Evolutionary conservation across 225 moss, liverwort and hornwort genomes (phyloP).

Genomic region (Polytrichum formosum): DNA sequence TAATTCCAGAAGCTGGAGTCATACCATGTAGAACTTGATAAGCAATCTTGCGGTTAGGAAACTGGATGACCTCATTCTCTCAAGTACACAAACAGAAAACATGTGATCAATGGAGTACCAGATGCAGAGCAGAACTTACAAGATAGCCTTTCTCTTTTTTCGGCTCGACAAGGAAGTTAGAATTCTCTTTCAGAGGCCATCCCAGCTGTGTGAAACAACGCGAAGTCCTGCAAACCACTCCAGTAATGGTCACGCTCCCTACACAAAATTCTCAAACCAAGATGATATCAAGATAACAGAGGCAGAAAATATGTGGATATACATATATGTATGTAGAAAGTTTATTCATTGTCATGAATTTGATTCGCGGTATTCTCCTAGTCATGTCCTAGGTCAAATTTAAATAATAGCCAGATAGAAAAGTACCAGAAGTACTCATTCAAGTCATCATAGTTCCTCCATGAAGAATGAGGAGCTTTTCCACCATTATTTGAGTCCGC

Average conservation of each 20-base stretch:
- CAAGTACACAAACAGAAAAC: constrained; percentile 1
- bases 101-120: constrained; percentile 1
- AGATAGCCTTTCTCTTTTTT: constrained; percentile 32
- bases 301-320: too few relatives aligned
- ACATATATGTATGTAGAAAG: too few relatives aligned
- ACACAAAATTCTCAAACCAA: too few relatives aligned
- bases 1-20: too few relatives aligned
- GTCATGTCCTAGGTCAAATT: constrained; percentile 1
- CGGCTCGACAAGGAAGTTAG: constrained; percentile 35
- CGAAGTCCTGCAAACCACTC: constrained; percentile 44
- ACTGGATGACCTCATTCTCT: not conserved
- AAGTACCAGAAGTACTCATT: constrained; percentile 93
- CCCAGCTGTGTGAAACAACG: constrained; percentile 50
- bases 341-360: too few relatives aligned
- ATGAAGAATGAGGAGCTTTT: constrained; percentile 84
- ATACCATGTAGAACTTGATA: too few relatives aligned
- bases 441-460: constrained; percentile 98
- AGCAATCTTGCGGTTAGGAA: not conserved
- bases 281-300: not conserved
- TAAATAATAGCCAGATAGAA: constrained; percentile 8
- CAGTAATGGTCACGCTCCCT: too few relatives aligned
- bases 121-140: constrained; percentile 23
- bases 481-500: constrained; percentile 67
- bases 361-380: not conserved
- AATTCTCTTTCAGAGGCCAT: constrained; percentile 32